phyloP scores from a whole-genome alignment of 495 filamentous ascomycete species.

The Penicillium steckii region DNA sequence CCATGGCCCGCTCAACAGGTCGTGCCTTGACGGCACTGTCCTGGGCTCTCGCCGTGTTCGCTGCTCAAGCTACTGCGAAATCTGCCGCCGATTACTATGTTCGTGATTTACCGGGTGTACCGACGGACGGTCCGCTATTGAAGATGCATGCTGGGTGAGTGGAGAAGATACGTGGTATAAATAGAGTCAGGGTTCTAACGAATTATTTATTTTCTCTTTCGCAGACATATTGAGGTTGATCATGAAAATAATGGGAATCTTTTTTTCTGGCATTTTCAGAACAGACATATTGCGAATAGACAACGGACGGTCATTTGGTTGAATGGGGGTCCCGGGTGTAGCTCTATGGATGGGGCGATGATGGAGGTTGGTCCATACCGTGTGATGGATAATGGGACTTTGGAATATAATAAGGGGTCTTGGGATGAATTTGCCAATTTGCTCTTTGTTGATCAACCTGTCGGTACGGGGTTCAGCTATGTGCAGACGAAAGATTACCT shows the following conservation, averaged over 20 bases:
- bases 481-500: slow-evolving; percentile 84
- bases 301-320: slow-evolving; percentile 95
- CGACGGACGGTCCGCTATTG: slow-evolving; percentile 65
- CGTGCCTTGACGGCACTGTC: slow-evolving; percentile 21
- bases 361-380: slow-evolving; percentile 98
- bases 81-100: slow-evolving; percentile 89
- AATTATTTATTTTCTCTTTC: too few species aligned
- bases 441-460: slow-evolving; percentile 94
- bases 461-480: slow-evolving; percentile 95
- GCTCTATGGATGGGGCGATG: slow-evolving; percentile 92
- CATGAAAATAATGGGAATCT: slow-evolving; percentile 82
- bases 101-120: slow-evolving; percentile 77
- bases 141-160: slow-evolving; percentile 98
- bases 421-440: slow-evolving; percentile 98
- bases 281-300: slow-evolving; percentile 88
- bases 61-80: slow-evolving; percentile 40
- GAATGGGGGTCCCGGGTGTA: slow-evolving; percentile 95
- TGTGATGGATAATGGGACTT: slow-evolving; percentile 68
- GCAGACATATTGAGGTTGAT: slow-evolving; percentile 89
- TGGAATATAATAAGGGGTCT: slow-evolving; percentile 82
- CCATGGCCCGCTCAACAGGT: slow-evolving; percentile 11
- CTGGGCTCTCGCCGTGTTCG: slow-evolving; percentile 29
- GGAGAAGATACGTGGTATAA: not conserved
- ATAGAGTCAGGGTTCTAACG: too few species aligned
- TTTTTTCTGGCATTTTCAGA: slow-evolving; percentile 98